phyloP scores from a whole-genome alignment of 306 rosid species.

The Glycine latifolia region DNA sequence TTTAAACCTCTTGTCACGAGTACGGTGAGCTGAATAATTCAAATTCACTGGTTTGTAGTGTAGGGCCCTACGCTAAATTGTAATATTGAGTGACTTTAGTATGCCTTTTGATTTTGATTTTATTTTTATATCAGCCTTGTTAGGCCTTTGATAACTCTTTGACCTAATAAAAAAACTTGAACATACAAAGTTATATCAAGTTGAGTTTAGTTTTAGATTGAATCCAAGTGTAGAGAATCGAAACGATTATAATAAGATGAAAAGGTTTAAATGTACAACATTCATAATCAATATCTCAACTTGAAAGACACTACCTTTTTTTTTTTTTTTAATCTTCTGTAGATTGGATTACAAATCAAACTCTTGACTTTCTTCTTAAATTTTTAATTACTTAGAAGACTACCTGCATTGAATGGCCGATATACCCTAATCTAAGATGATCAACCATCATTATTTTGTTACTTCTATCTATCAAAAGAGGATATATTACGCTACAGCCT shows the following conservation, averaged over 20 bases:
- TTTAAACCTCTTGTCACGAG: not conserved
- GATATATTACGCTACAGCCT: not conserved
- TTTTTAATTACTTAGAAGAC: constrained; percentile 22
- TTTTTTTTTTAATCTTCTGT: not conserved
- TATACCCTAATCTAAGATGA: not conserved
- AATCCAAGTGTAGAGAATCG: not conserved
- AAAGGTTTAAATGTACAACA: not conserved
- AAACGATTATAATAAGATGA: not conserved
- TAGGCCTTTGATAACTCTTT: not conserved
- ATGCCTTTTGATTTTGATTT: too few relatives aligned
- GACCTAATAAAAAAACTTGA: not conserved
- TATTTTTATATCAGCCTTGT: too few relatives aligned
- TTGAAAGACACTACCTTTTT: not conserved
- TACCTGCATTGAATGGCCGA: constrained; percentile 30
- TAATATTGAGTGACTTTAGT: not conserved
- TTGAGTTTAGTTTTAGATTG: not conserved
- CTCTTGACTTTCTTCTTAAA: not conserved
- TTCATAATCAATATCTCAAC: not conserved
- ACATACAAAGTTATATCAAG: not conserved
- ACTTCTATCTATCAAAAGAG: not conserved
- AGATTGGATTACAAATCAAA: not conserved
- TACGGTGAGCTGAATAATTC: not conserved
- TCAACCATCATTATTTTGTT: not conserved
- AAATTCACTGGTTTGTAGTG: not conserved
- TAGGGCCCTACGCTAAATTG: not conserved